Evolutionary conservation across 139 green algal species (phyloP), one percentile per base, ranked within the genome.

Genomic region (Coelastrella sp.): DNA sequence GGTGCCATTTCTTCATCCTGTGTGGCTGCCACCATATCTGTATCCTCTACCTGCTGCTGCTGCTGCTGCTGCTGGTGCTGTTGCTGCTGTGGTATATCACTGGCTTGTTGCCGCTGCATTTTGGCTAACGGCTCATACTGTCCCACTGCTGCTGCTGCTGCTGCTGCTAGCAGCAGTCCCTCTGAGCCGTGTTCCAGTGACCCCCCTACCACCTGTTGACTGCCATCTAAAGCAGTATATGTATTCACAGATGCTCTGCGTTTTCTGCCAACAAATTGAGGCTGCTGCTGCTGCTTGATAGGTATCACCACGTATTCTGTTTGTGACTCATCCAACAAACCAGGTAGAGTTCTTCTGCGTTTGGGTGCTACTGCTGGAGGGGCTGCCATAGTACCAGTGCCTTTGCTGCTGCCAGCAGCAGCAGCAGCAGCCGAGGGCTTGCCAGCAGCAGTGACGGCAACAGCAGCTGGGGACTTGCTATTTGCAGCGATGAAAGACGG

Each of bases 91-190:
- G 15, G 19, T 5, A 30, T 27, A 15, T n/a, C 17, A 32, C 17
- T 5, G 5, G 5, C 53, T 27, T 7, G 19, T n/a, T 63, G 53
- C 0, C 27, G 53, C 53, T 63, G 53, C 53, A 30, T 15, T 19
- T 63, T 0, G 3, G 53, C 53, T 64, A 21, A n/a, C 53, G 11
- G 17, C 17, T 64, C 19, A 2, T 64, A 5, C 53, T 64, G 53
- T 21, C 53, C 19, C 53, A 19, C 67, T 34, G 17, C 64, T 73
- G 64, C 63, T 73, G 63, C 64, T 73, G 64, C 64, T 73, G 64
- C 32, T 41, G 64, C 17, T 64, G 53, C 19, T 21, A 64, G 6
- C 53, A 64, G 53, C 21, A 21, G 17, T 2, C 53, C 53, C 53
- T 64, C 53, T n/a, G 53, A 32, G 6, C 53, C 53, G 30, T 64